Evolutionary conservation across 306 rosid species (phyloP), one percentile per base, ranked within the genome.

Genomic region (Gynostemma pentaphyllum): DNA sequence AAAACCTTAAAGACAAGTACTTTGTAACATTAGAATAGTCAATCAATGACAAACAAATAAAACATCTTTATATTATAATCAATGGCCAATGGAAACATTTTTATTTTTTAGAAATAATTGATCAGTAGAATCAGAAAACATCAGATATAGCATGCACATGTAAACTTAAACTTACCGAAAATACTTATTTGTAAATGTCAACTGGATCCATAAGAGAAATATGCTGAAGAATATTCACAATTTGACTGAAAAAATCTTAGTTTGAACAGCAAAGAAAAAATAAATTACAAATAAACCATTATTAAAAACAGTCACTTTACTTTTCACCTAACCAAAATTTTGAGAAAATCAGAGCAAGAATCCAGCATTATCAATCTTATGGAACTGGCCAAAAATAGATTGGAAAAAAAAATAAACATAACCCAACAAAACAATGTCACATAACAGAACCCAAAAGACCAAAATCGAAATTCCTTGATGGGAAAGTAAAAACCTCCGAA

Each of bases 401-500:
- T 12, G 2, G 14, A 14, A 9, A 39, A 36, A 57, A 13, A 39
- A n/a, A n/a, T n/a, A 14, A 41, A 10, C 7, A 42, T 5, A 41
- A 59, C 5, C 7, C 48, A 60, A 37, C 22, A 40, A 32, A 60
- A 60, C 1, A 5, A 60, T 36, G 15, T 6, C 30, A 60, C 37
- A 39, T 23, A 41, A 60, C 10, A 22, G 22, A 61, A 61, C 15
- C 49, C 48, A 61, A 61, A 61, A 13, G 9, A 40, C 22, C 23
- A 39, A 21, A 40, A 61, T 23, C 41, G n/a, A 23, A 41, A 40
- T 5, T 41, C 7, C 14, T 23, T 22, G 24, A 61, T 39, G 32
- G 9, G 30, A 45, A 46, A 61, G 46, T 14, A 42, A 92, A 92
- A 40, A 81, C 69, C 5, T 57, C 54, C 9, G 70, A 70, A 13